phyloP scores from a whole-genome alignment of 768 basidiomycete species.

The Tylopilus vinaceipallidus region DNA sequence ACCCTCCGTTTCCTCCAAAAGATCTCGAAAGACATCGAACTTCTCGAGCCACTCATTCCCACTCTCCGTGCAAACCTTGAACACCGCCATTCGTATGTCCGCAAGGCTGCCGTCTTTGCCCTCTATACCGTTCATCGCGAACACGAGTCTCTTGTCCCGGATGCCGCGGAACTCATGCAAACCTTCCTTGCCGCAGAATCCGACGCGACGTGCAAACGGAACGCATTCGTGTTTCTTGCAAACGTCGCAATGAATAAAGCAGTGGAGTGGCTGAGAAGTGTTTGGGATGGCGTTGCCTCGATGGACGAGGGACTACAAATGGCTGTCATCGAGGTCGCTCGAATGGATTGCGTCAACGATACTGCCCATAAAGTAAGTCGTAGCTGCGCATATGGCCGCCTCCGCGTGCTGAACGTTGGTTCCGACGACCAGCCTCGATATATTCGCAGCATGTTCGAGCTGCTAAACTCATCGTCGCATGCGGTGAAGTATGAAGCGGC shows the following conservation, averaged over 20 bases:
- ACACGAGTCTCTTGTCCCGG: constrained; percentile 93
- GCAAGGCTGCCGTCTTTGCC: constrained; percentile 98
- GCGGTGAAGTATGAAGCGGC: constrained; percentile 98
- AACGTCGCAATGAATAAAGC: constrained; percentile 85
- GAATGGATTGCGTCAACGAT: constrained; percentile 85
- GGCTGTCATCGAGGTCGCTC: constrained; percentile 90
- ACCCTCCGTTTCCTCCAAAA: constrained; percentile 96
- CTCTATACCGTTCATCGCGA: constrained; percentile 92
- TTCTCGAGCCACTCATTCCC: constrained; percentile 94
- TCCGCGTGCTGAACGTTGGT: constrained; percentile 4
- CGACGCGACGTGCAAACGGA: constrained; percentile 94
- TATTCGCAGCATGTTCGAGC: constrained; percentile 90
- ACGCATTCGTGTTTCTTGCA: constrained; percentile 94
- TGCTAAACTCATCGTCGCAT: constrained; percentile 84
- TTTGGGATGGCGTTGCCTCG: constrained; percentile 77
- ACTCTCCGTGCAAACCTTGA: constrained; percentile 92
- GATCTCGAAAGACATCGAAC: constrained; percentile 87
- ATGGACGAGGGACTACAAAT: constrained; percentile 95
- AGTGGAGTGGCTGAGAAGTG: constrained; percentile 83
- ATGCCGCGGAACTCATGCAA: constrained; percentile 93
- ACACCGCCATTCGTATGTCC: constrained; percentile 95
- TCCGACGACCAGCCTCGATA: constrained; percentile 66
- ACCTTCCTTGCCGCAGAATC: constrained; percentile 96
- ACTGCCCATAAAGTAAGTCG: constrained; percentile 72
- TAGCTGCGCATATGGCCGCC: not conserved